phyloP scores from a whole-genome alignment of 257 asterid genomes.

The Petrea volubilis region DNA sequence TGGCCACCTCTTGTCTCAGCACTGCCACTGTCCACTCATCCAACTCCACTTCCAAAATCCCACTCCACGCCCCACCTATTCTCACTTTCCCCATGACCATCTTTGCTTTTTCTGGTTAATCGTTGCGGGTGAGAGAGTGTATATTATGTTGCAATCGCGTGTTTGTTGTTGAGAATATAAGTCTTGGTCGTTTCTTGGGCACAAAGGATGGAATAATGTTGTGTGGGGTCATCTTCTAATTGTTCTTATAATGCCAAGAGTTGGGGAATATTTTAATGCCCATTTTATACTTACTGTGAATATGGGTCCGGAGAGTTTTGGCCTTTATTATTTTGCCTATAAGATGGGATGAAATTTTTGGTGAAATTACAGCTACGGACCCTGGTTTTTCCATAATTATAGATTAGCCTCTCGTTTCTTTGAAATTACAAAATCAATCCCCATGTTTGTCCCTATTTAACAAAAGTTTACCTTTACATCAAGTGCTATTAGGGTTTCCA shows the following conservation, averaged over 20 bases:
- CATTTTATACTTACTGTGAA: too few relatives aligned
- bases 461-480: too few relatives aligned
- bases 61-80: conserved; percentile 94
- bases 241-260: neutral
- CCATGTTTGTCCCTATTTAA: too few relatives aligned
- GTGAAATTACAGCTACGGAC: too few relatives aligned
- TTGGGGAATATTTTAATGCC: neutral
- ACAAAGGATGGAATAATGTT: neutral
- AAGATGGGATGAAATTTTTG: too few relatives aligned
- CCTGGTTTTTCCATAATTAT: too few relatives aligned
- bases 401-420: too few relatives aligned
- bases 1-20: conserved; percentile 70
- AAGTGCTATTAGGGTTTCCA: too few relatives aligned
- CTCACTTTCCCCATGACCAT: conserved; percentile 65
- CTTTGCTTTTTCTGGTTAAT: neutral
- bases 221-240: neutral
- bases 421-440: too few relatives aligned
- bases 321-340: too few relatives aligned
- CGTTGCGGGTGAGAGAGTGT: neutral
- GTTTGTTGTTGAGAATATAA: neutral
- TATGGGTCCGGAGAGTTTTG: too few relatives aligned
- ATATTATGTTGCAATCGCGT: neutral
- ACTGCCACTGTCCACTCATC: conserved; percentile 80
- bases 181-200: conserved; percentile 25
- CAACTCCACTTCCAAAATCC: conserved; percentile 69